Base-by-base conservation (phyloP, 768 basidiomycete species). In the Calocera cornea region DNA sequence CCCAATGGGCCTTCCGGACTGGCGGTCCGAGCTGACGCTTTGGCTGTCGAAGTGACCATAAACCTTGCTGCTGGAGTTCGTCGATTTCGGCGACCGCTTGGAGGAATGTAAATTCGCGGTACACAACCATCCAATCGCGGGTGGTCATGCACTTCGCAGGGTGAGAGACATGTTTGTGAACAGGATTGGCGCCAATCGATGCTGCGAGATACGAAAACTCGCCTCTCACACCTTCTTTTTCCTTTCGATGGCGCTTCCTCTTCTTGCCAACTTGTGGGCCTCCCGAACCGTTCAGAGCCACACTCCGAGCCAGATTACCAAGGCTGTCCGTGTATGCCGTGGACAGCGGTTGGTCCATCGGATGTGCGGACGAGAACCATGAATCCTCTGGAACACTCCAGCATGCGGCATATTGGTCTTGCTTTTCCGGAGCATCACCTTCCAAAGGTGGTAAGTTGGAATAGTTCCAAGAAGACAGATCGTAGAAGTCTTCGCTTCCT, bases 21-120 rank as follows among this genome's bases (percentile, higher is more conserved):
- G 87, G 86, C 19, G 93, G 82, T 33, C 86, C 88, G 68, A 90
- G 82, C 73, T 95, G 91, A 76, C 94, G 95, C 77, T 95, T 97
- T 11, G 94, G 93, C 73, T 99, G 97, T 65, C 95, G 80, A 72
- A 95, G 91, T 71, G 89, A 89, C 95, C 97, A 99, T 38, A 85
- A 80, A 2, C 87, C 87, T 12, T 83, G 83, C 31, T 84, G 82
- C 76, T 97, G 95, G 68, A 97, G 82, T 33, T 79, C 76, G 68
- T 98, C 94, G 63, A 99, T 86, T 12, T 88, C 83, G 60, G 95
- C 92, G 70, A 97, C 81, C 0, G 92, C 86, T 44, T 90, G 85
- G 34, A 89, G 76, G 36, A 95, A 81, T 69, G 87, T 82, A 68
- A 95, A 73, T 73, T 97, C 95, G 19, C 82, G 79, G 74, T 89